phyloP scores from a whole-genome alignment of 345 rosid species.

The Odontarrhena argentea region DNA sequence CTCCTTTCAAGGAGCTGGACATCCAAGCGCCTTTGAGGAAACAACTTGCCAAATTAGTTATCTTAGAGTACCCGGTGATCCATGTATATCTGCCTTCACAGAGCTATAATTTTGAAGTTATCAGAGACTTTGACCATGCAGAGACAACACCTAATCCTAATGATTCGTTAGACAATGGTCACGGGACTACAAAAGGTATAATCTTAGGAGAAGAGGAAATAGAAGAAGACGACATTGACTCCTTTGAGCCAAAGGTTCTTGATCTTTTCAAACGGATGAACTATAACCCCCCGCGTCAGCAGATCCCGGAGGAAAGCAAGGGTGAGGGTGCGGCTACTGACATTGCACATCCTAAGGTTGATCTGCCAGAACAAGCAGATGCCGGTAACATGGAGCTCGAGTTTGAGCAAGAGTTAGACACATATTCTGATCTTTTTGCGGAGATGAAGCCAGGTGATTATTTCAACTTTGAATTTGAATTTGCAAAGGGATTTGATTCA shows the following conservation, averaged over 20 bases:
- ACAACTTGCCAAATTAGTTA: slow-evolving; percentile 57
- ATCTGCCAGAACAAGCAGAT: slow-evolving; percentile 20
- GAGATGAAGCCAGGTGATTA: slow-evolving; percentile 70
- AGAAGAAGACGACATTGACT: slow-evolving; percentile 50
- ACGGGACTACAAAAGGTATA: slow-evolving; percentile 47
- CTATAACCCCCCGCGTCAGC: slow-evolving; percentile 39
- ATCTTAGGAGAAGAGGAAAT: slow-evolving; percentile 70
- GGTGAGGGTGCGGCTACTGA: slow-evolving; percentile 29
- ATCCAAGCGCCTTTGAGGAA: slow-evolving; percentile 58
- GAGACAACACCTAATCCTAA: slow-evolving; percentile 33
- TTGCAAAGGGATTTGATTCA: slow-evolving; percentile 44
- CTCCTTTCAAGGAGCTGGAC: slow-evolving; percentile 67
- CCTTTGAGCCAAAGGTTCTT: slow-evolving; percentile 50
- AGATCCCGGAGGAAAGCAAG: slow-evolving; percentile 21
- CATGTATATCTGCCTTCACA: slow-evolving; percentile 82
- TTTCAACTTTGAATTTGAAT: slow-evolving; percentile 63
- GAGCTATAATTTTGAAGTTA: slow-evolving; percentile 60
- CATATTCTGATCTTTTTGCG: slow-evolving; percentile 64
- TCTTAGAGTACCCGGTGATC: slow-evolving; percentile 86
- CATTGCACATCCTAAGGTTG: slow-evolving; percentile 27
- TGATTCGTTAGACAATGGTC: slow-evolving; percentile 39
- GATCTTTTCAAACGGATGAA: slow-evolving; percentile 46
- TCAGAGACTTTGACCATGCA: slow-evolving; percentile 38
- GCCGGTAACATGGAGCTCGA: slow-evolving; percentile 50
- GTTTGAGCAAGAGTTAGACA: slow-evolving; percentile 72